Evolutionary conservation across 202 grass and related monocot genomes (phyloP), one percentile per base, ranked within the genome.

Genomic region (Setaria italica): DNA sequence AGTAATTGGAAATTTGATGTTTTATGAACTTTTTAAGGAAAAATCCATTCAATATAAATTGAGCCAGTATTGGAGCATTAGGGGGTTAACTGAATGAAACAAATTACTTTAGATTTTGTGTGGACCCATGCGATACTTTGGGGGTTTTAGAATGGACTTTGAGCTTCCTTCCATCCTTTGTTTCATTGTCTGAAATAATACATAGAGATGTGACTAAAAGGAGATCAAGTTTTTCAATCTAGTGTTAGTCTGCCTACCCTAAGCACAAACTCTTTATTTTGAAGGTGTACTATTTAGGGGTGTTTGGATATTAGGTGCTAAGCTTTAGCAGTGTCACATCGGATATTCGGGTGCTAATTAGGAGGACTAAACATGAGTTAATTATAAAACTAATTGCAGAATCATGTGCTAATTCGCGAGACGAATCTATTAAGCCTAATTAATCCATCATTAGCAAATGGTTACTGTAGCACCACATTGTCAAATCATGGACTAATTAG

Each of bases 221-320:
- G 21, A 64, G 35, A 30, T 76, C 59, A 19, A 46, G 74, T n/a
- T 82, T 33, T 71, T 65, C n/a, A 41, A 50, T 67, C 43, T 82
- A 70, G 21, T 20, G 7, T 79, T 81, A 11, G 64, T 62, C 17
- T 42, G 13, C 53, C 10, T 7, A 62, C 37, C 35, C 35, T 74
- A 63, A 68, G 29, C 14, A 57, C 48, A 72, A 63, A 16, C 6
- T 7, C 1, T 9, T 53, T 43, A 74, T 59, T 63, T 16, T 2
- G 67, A 78, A 17, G 16, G 48, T 29, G 6, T 47, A 46, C 11
- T 87, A 25, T 62, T 66, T 25, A 25, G 25, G 25, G 25, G 25
- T 25, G 25, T 25, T 25, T 25, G 25, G 25, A 25, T 25, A 25
- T 25, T 25, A 25, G 25, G 25, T 25, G 25, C 25, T 25, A 25